A percentile compares a stretch with the other conserved stretches of the same genome.
phyloP scores from a whole-genome alignment of 768 basidiomycete species.

The Pleurotus giganteus region DNA sequence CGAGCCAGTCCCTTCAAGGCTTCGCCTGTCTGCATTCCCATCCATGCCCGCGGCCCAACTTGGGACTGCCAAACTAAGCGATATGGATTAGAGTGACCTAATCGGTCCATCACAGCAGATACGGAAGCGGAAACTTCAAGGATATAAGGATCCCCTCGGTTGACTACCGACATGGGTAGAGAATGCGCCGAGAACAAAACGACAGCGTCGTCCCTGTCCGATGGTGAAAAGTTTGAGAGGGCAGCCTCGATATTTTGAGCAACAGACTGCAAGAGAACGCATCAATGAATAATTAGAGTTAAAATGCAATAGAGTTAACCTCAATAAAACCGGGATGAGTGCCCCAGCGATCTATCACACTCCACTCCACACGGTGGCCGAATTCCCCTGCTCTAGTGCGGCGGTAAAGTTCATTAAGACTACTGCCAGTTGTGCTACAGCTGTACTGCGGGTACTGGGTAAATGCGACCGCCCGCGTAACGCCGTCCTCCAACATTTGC shows the following conservation, averaged over 20 bases:
- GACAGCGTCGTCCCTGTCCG: slow-evolving; percentile 70
- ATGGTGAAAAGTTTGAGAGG: slow-evolving; percentile 72
- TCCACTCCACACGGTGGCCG: slow-evolving; percentile 81
- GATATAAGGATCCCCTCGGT: slow-evolving; percentile 97
- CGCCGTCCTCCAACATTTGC: slow-evolving; percentile 88
- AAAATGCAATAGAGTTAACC: slow-evolving; percentile 43
- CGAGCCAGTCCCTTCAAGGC: slow-evolving; percentile 85
- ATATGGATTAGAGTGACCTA: slow-evolving; percentile 80
- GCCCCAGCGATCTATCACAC: slow-evolving; percentile 97
- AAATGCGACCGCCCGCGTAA: slow-evolving; percentile 91
- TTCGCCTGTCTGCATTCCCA: slow-evolving; percentile 94
- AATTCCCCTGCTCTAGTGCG: slow-evolving; percentile 57
- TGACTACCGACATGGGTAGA: slow-evolving; percentile 95
- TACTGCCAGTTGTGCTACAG: slow-evolving; percentile 97
- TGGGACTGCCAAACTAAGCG: slow-evolving; percentile 97
- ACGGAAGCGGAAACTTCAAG: slow-evolving; percentile 95
- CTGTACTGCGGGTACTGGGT: slow-evolving; percentile 99
- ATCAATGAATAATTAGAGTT: not conserved
- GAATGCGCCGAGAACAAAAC: slow-evolving; percentile 97
- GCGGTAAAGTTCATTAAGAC: slow-evolving; percentile 88
- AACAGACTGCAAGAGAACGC: slow-evolving; percentile 60
- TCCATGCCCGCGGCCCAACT: slow-evolving; percentile 97
- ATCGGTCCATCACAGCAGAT: slow-evolving; percentile 86
- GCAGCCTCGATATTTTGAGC: slow-evolving; percentile 85
- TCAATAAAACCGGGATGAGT: slow-evolving; percentile 94